Evolutionary conservation across 768 basidiomycete species (phyloP), one percentile per base, ranked within the genome.

Genomic region (Thelephora ganbajun): DNA sequence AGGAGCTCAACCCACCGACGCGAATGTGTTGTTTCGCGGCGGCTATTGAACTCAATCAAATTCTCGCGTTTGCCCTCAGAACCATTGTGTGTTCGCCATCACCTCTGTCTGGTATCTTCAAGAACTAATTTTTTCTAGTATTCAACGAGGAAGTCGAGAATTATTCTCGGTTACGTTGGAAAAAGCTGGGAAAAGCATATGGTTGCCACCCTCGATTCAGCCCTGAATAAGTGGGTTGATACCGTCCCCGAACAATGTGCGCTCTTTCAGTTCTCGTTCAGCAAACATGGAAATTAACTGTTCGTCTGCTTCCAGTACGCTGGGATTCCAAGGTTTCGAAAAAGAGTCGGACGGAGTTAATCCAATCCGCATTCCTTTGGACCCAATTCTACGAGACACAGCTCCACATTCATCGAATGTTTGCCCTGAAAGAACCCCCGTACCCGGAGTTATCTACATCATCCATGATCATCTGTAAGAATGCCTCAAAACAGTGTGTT

Each of bases 201-300:
- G 18, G 77, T 89, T 3, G 73, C 76, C 6, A 81, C 85, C 48
- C 67, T 89, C 3, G 86, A 90, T 63, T 79, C 81, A 2, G 74
- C 77, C 1, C 64, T 89, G 56, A 86, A 88, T 53, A 71, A 74
- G n/a, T 89, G 86, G 86, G 71, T 81, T 44, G 79, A 83, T 47
- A 67, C 72, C 2, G 68, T 89, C 2, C 86, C 86, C 2, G 65
- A 69, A 39, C 77, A 79, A 56, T 56, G 70, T 71, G 46, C 43
- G 63, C 22, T 56, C 5, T 11, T 13, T 16, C 2, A 9, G 33
- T n/a, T 42, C 36, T 14, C 2, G 2, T n/a, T 30, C 49, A 48
- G 63, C 62, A 54, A 51, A 56, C n/a, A 48, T 62, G 58, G 48
- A 30, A 57, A 54, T 50, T 48, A 44, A 13, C 36, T 16, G 26